Percentiles rank a stretch among this genome's conserved stretches.
Conservation (phyloP, 352 stramenopile species). For the Phytophthora podocarpi region DNA sequence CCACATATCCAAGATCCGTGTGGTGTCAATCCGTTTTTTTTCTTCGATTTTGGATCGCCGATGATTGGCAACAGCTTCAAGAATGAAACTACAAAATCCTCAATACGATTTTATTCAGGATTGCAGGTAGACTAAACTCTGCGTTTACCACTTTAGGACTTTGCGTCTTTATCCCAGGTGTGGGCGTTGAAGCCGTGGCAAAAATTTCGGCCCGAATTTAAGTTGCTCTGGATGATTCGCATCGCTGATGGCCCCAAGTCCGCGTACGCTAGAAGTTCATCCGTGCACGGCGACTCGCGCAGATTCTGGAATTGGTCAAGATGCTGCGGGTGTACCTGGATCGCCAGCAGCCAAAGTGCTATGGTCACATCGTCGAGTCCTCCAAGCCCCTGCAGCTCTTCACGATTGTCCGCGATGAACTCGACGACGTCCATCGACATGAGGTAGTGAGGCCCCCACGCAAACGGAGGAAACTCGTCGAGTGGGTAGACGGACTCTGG, state of each 20-base stretch:
- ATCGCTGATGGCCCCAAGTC: conserved; percentile 50
- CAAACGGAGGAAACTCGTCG: conserved; percentile 52
- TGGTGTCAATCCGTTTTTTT: too few species aligned
- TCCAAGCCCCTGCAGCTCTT: conserved; percentile 43
- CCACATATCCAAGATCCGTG: too few species aligned
- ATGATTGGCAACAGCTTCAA: too few species aligned
- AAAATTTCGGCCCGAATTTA: conserved; percentile 23
- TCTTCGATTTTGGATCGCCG: too few species aligned
- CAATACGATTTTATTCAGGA: too few species aligned
- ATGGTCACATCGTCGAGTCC: conserved; percentile 69
- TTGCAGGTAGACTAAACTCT: too few species aligned
- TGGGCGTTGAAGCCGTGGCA: conserved; percentile 48
- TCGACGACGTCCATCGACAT: conserved; percentile 59
- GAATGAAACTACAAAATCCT: too few species aligned
- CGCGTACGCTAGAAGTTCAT: conserved; percentile 48
- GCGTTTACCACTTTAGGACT: too few species aligned
- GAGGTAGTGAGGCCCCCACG: conserved; percentile 59
- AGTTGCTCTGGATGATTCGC: conserved; percentile 55
- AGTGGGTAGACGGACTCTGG: conserved; percentile 47
- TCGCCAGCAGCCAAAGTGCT: conserved; percentile 59
- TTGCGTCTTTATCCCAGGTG: conserved; percentile 38
- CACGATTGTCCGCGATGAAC: conserved; percentile 51
- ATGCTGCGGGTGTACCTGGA: conserved; percentile 61
- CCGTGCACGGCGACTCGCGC: conserved; percentile 40
- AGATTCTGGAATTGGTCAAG: conserved; percentile 50